Percentiles rank a stretch among this genome's conserved stretches.
phyloP scores from a whole-genome alignment of 2,329 filamentous ascomycete species.

The Botryosphaeria dothidea region DNA sequence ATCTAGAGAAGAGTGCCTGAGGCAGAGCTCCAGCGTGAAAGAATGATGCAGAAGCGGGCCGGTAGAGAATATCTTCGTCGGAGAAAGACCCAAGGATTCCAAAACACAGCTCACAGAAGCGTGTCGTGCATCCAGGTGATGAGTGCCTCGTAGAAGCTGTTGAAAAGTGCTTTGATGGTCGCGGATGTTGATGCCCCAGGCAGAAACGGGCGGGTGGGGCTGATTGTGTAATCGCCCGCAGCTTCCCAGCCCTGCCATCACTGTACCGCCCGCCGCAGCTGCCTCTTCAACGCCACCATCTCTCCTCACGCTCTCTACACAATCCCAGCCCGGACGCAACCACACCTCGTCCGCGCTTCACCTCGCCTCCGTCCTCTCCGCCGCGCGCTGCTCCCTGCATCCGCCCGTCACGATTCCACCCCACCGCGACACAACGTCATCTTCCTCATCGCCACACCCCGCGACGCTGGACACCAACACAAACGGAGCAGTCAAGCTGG shows the following conservation, averaged over 20 bases:
- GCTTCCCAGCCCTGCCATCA: conserved; percentile 14
- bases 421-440: conserved; percentile 19
- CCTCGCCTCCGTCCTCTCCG: not conserved
- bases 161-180: not conserved
- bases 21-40: no score
- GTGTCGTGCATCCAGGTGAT: no score
- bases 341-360: not conserved
- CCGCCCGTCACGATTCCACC: conserved; percentile 17
- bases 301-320: conserved; percentile 13
- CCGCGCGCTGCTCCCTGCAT: not conserved
- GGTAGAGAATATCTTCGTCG: no score
- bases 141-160: no score
- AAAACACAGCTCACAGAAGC: no score
- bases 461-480: conserved; percentile 16
- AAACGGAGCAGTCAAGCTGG: conserved; percentile 36
- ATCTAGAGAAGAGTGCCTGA: no score
- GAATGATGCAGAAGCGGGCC: no score
- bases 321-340: not conserved
- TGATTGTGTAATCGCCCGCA: conserved; percentile 18
- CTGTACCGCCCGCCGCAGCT: conserved; percentile 6
- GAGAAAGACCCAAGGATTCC: no score
- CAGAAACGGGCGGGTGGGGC: not conserved
- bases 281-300: not conserved
- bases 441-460: conserved; percentile 16
- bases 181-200: not conserved